Base-by-base conservation (phyloP, 208 protist genomes). In the Acanthamoeba healyi region DNA sequence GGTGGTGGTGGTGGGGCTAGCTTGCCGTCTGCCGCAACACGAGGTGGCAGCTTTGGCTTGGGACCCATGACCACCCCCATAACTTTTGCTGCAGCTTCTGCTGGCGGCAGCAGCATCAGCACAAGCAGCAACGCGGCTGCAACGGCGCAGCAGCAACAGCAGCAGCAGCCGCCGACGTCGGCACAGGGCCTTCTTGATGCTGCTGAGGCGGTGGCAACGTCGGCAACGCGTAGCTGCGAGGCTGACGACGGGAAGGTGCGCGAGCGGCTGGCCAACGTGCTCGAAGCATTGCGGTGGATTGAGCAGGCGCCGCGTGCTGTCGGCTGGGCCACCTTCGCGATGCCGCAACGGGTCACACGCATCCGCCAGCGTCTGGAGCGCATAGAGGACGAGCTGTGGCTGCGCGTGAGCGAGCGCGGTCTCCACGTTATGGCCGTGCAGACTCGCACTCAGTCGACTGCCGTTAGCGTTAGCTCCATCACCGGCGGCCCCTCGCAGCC, bases 391-490 rank as follows among this genome's bases (percentile, higher is more conserved):
- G 44, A 58, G n/a, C 77, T 86, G 5, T 86, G 77, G 77, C 44
- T 86, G 22, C 77, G 40, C 77, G 46, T 86, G n/a, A 86, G 77
- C 77, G 77, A 86, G 77, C 38, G 77, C 77, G 77, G 77, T 3
- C 77, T 86, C 42, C 77, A 86, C 34, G 19, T 58, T 12, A n/a
- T 86, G 42, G 42, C 77, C 77, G 46, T 58, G 26, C 63, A 72
- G 34, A 32, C 63, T 9, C 63, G 63, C 63, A 40, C 5, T 22
- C 32, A 19, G 14, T 19, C 34, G 14, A 40, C 63, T 6, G 34
- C 26, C 17, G 63, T 38, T 29, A 72, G 10, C 29, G 51, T 58
- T 19, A 58, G 19, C 51, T 10, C 51, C 58, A 6, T 5, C 58
- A 32, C 15, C 58, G 32, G 34, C 63, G 63, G 54, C 1, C 63